Conservation (phyloP, 768 basidiomycete genomes). For the Gloeophyllum trabeum region DNA sequence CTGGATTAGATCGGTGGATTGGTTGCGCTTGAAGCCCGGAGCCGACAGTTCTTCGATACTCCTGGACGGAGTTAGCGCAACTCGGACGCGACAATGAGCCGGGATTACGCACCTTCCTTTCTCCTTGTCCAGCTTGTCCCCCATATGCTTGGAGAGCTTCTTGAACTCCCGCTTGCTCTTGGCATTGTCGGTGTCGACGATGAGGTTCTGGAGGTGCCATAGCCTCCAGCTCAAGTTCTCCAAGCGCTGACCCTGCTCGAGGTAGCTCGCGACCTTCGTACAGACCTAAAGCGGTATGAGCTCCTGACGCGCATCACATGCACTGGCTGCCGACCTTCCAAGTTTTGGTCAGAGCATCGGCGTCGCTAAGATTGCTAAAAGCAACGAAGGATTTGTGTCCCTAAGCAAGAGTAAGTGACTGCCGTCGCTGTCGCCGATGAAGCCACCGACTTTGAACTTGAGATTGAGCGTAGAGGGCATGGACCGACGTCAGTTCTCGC, state of each 20-base stretch:
- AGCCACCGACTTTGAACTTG: slow-evolving; percentile 62
- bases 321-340: slow-evolving; percentile 79
- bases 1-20: slow-evolving; percentile 69
- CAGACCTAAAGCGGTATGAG: slow-evolving; percentile 47
- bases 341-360: slow-evolving; percentile 78
- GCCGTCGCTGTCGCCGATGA: slow-evolving; percentile 2
- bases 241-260: slow-evolving; percentile 84
- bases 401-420: slow-evolving; percentile 21
- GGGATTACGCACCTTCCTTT: slow-evolving; percentile 62
- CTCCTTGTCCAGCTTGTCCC: slow-evolving; percentile 88
- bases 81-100: slow-evolving; percentile 1
- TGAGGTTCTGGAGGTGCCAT: slow-evolving; percentile 87
- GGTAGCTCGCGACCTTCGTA: slow-evolving; percentile 83
- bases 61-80: slow-evolving; percentile 23
- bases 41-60: slow-evolving; percentile 80
- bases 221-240: slow-evolving; percentile 90
- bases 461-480: slow-evolving; percentile 81
- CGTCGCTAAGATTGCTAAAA: slow-evolving; percentile 80
- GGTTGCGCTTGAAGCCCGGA: slow-evolving; percentile 71
- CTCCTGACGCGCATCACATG: neutral
- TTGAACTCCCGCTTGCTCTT: slow-evolving; percentile 85
- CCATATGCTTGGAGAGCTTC: slow-evolving; percentile 80
- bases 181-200: slow-evolving; percentile 86
- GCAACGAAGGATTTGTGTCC: slow-evolving; percentile 95
- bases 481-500: slow-evolving; percentile 6